Evolutionary conservation across 140 eudicot genomes (phyloP), one percentile per base, ranked within the genome.

Genomic region (Oenanthe javanica): DNA sequence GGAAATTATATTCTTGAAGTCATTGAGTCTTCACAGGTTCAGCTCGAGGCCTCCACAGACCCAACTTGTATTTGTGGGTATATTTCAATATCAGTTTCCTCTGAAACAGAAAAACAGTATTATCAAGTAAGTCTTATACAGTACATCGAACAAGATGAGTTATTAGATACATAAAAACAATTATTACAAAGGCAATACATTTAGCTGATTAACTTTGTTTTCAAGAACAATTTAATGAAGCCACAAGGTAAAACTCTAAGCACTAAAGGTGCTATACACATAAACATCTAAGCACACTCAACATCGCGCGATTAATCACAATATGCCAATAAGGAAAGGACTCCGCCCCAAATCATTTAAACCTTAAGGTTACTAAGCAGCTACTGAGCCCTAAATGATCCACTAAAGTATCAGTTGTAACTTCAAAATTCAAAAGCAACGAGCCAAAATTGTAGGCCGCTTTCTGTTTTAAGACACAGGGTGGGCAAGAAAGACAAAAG

Each of bases 21-120:
- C 77, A 74, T 1, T 21, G 77, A 46, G 77, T 27, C 40, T 59
- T 78, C 23, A 78, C 52, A 42, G 81, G 81, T 27, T 78, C 50
- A 13, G 72, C 74, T 25, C 72, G 74, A 57, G 81, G 81, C 81
- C 81, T 78, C 75, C 81, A 78, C 6, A 78, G 74, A 36, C 81
- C 74, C 50, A 78, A 71, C 74, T 36, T 78, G 67, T 78, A 78
- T 50, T 78, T 78, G 81, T 78, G 81, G 18, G 81, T 25, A 59
- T 54, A 59, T 63, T 78, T 78, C 13, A 78, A 63, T 59, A 78
- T 78, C 31, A 78, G 81, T 57, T 78, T 78, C 74, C 81, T 78
- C 81, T 78, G 81, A 21, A 74, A 74, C 40, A 74, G 43, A 16
- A 45, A 72, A 72, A n/a, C 18, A 43, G 54, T 13, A 72, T 45